phyloP scores from a whole-genome alignment of 345 rosid genomes.

The Brassica juncea region DNA sequence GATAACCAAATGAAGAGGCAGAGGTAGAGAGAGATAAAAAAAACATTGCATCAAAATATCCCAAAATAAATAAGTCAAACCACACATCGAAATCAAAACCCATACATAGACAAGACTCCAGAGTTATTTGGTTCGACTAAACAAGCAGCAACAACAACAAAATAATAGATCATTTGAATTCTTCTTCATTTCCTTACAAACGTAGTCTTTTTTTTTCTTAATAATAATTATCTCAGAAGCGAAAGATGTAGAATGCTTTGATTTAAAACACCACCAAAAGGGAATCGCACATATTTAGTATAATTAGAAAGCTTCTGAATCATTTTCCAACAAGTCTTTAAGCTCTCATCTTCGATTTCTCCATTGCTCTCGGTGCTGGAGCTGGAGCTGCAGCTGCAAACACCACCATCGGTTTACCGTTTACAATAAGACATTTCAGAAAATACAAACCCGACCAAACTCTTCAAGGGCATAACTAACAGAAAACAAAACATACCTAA shows the following conservation, averaged over 20 bases:
- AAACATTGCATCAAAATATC: constrained; percentile 16
- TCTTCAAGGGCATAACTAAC: not conserved
- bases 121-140: constrained; percentile 26
- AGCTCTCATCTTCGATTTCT: constrained; percentile 42
- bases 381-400: constrained; percentile 43
- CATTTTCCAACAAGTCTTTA: constrained; percentile 18
- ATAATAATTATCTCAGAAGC: constrained; percentile 17
- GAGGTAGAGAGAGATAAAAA: not conserved
- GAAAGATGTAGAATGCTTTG: constrained; percentile 19
- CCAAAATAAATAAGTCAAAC: not conserved
- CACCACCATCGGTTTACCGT: not conserved
- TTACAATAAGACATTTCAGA: not conserved
- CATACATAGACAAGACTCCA: constrained; percentile 14
- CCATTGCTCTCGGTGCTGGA: constrained; percentile 42
- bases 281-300: constrained; percentile 29
- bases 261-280: constrained; percentile 33
- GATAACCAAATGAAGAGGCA: not conserved
- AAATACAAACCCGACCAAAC: not conserved
- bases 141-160: constrained; percentile 14
- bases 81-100: constrained; percentile 18
- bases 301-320: constrained; percentile 36
- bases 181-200: constrained; percentile 37
- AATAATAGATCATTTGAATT: constrained; percentile 20
- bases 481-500: constrained; percentile 52
- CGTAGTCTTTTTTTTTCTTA: not conserved